Conservation (phyloP, 345 rosid species). For the Populus pruinosa region DNA sequence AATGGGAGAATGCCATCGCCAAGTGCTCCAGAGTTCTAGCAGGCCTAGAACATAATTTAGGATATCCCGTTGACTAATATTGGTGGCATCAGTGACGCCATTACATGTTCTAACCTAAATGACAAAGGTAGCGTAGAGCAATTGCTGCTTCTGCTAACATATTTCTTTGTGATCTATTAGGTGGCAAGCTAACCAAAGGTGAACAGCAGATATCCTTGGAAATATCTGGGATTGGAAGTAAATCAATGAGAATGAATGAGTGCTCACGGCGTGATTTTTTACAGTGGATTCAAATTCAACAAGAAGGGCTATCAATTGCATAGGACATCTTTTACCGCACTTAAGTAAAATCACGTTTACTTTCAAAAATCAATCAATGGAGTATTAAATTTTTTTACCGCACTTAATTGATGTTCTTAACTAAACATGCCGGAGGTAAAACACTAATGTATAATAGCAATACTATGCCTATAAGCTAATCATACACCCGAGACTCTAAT, state of each 20-base stretch:
- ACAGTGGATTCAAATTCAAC: no score
- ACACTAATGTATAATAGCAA: no score
- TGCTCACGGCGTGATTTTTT: no score
- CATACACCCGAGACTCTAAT: no score
- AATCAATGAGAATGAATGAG: background rate
- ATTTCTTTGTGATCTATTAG: background rate
- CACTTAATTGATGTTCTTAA: no score
- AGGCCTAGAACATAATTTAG: conserved; percentile 7
- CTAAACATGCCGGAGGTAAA: no score
- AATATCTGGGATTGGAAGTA: background rate
- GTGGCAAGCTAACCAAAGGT: background rate
- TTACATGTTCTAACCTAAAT: conserved; percentile 4
- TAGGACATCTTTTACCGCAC: no score
- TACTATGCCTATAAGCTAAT: no score
- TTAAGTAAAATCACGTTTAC: no score
- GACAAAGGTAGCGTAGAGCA: conserved; percentile 13
- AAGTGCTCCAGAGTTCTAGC: conserved; percentile 13
- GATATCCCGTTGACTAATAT: background rate
- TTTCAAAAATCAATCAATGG: no score
- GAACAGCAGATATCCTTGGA: background rate
- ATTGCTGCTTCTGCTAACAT: conserved; percentile 4
- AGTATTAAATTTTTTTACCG: no score
- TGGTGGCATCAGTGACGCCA: background rate
- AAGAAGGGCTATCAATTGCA: no score
- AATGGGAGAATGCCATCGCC: conserved; percentile 36